These are phyloP conservation scores for Chaetomium strumarium DNA, from an alignment of 2,329 filamentous ascomycete species.

Conservation along the genomic window DNA sequence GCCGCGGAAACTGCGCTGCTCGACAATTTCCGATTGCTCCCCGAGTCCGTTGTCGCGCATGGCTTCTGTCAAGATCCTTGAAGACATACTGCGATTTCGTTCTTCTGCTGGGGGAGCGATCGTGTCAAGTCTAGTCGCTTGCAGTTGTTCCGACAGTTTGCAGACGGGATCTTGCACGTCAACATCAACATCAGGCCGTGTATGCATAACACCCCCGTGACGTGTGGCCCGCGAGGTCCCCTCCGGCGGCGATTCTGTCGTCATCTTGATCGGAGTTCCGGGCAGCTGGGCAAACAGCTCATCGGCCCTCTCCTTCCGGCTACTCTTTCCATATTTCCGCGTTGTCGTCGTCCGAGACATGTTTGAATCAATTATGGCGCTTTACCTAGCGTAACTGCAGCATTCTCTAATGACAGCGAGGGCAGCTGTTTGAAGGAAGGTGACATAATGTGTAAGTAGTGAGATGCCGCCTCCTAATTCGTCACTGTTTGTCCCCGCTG, in stretches of 20 bases:
- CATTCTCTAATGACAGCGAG: background rate
- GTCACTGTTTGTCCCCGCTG: too few relatives aligned
- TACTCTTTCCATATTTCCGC: constrained; percentile 48
- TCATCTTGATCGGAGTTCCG: constrained; percentile 40
- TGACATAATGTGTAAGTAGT: too few relatives aligned
- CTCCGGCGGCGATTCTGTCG: background rate
- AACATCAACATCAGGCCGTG: background rate
- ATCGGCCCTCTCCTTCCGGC: constrained; percentile 41
- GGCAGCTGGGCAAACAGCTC: constrained; percentile 48
- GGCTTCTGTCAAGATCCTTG: background rate
- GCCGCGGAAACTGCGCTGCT: background rate
- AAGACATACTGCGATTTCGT: background rate
- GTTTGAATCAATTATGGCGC: background rate
- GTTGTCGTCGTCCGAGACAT: constrained; percentile 42
- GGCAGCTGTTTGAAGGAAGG: too few relatives aligned
- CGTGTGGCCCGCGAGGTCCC: background rate
- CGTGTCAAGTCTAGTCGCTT: constrained; percentile 16
- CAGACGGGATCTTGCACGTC: constrained; percentile 22
- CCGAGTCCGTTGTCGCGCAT: background rate
- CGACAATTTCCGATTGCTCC: background rate
- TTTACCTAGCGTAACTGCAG: background rate
- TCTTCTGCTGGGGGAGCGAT: background rate
- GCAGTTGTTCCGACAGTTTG: constrained; percentile 24
- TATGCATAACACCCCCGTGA: background rate
- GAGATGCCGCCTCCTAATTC: too few relatives aligned